Base-by-base conservation (phyloP, 257 asterid genomes). In the Fraxinus anomala region DNA sequence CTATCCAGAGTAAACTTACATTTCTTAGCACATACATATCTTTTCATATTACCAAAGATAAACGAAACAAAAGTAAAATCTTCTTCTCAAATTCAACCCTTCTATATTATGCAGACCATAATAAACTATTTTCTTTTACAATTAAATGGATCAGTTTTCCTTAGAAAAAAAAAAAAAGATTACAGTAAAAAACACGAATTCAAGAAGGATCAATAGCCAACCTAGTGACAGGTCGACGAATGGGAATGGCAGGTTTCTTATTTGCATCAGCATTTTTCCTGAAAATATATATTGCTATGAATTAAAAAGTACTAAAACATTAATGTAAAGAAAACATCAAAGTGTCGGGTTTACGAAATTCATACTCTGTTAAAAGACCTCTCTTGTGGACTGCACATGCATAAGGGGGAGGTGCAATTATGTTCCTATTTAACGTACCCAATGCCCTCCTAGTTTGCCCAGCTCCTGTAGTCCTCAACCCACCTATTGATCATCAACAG, bases 221-320 rank as follows among this genome's bases (percentile, higher is more conserved):
- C 91, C 90, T 87, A 65, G 90, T 87, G 72, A 85, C 51, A 4
- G 89, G 90, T 11, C 87, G 87, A 79, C 79, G 88, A 30, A 76
- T 44, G 6, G 85, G 90, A 73, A 79, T 54, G 11, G 76, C 77
- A 74, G 83, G 86, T 42, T 70, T 72, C 78, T 74, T 82, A 68
- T 68, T 81, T 40, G 72, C 74, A 23, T 56, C 74, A 14, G 72
- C 63, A 73, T 76, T 79, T 71, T 76, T 74, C 21, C 90, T 87
- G 81, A 39, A 68, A 75, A 51, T 39, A 73, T 44, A 56, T 19
- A 19, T 56, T 34, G 36, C 1, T 28, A 13, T 51, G 13, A 39
- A 24, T 3, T 42, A 11, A 24, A 39, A 14, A 0, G 19, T 4
- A 0, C 23, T 19, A 54, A 54, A 54, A 54, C 24, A 54, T 19